A percentile compares a stretch with the other conserved stretches of the same genome.
These are phyloP conservation scores for Syzygium syzygioides DNA, from an alignment of 441 rosid species.

Conservation along the genomic window DNA sequence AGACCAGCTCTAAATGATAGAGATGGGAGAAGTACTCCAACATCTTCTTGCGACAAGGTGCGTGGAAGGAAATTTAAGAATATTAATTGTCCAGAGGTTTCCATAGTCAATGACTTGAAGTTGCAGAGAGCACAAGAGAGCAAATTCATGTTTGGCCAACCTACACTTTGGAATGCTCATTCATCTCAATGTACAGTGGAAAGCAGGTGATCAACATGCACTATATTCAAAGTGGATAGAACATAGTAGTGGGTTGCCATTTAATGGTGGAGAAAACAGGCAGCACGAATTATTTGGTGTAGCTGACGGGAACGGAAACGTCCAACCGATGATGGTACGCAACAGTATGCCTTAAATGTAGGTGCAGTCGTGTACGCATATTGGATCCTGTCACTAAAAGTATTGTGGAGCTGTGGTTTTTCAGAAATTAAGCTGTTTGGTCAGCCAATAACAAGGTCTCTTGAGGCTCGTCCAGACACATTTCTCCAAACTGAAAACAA, in stretches of 20 bases:
- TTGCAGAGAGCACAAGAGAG: background rate
- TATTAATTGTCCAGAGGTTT: background rate
- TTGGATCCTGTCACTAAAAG: background rate
- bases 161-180: slow-evolving; percentile 37
- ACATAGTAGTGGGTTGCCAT: background rate
- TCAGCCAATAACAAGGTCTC: background rate
- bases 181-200: slow-evolving; percentile 23
- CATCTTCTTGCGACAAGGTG: background rate
- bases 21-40: background rate
- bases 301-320: background rate
- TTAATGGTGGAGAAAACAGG: background rate
- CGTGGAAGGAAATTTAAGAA: background rate
- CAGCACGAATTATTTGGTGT: background rate
- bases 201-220: background rate
- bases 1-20: background rate
- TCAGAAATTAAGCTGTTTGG: slow-evolving; percentile 10
- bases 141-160: slow-evolving; percentile 39
- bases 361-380: background rate
- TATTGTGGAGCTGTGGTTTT: background rate
- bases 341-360: background rate
- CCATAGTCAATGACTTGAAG: slow-evolving; percentile 3
- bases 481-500: slow-evolving; percentile 8
- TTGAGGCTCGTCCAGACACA: background rate
- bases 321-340: background rate
- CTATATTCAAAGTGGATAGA: background rate